Conservation (phyloP, 139 green algal genomes). For the Asterochloris sp. region DNA sequence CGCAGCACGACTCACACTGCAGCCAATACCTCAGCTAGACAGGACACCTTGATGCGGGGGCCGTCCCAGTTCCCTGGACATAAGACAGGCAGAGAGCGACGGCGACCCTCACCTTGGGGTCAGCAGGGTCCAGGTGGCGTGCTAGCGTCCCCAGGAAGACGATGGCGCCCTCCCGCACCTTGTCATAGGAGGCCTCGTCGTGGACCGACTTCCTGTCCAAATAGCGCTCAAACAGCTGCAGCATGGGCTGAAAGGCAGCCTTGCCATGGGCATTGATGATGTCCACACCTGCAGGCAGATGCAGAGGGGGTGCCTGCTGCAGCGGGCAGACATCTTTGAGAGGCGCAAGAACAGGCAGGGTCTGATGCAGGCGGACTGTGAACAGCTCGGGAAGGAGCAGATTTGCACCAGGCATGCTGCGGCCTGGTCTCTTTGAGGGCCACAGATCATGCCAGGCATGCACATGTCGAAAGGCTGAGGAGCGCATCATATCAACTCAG, state of each 20-base stretch:
- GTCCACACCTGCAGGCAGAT: slow-evolving; percentile 47
- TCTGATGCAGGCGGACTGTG: too few relatives aligned
- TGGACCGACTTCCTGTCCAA: slow-evolving; percentile 50
- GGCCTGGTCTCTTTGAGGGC: too few relatives aligned
- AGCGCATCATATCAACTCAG: too few relatives aligned
- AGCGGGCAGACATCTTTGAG: not conserved
- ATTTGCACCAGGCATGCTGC: too few relatives aligned
- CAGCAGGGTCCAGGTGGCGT: slow-evolving; percentile 60
- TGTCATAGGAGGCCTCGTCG: slow-evolving; percentile 72
- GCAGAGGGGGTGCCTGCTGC: not conserved
- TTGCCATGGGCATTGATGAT: slow-evolving; percentile 75
- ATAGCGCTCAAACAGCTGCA: slow-evolving; percentile 88
- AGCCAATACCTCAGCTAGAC: not conserved
- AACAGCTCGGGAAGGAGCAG: too few relatives aligned
- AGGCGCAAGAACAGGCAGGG: too few relatives aligned
- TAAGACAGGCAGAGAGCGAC: not conserved
- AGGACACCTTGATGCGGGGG: not conserved
- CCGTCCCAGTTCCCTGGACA: not conserved
- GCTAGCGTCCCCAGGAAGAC: slow-evolving; percentile 92
- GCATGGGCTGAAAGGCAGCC: slow-evolving; percentile 51
- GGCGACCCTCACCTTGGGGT: slow-evolving; percentile 52
- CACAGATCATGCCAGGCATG: too few relatives aligned
- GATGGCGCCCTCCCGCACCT: slow-evolving; percentile 85
- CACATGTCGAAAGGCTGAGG: too few relatives aligned
- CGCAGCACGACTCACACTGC: too few relatives aligned